phyloP scores from a whole-genome alignment of 192 early-diverging fungal genomes.

The Entomortierella lignicola region DNA sequence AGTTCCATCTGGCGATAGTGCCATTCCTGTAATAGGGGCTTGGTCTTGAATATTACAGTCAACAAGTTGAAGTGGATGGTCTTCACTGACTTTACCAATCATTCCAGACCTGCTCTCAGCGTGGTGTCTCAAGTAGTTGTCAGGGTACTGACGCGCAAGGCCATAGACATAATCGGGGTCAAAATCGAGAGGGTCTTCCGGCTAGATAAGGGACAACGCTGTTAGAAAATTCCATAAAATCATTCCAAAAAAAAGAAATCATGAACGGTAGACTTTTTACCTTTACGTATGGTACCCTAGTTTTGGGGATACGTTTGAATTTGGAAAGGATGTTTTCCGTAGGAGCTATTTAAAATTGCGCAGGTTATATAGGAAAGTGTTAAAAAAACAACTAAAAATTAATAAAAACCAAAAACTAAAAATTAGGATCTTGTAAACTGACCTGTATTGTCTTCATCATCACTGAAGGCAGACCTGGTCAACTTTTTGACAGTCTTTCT shows the following conservation, averaged over 20 bases:
- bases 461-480: slow-evolving; percentile 31
- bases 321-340: slow-evolving; percentile 19
- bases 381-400: too few relatives aligned
- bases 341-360: background rate
- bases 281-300: slow-evolving; percentile 37
- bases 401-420: too few relatives aligned
- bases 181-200: slow-evolving; percentile 54
- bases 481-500: slow-evolving; percentile 30
- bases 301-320: slow-evolving; percentile 37
- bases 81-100: slow-evolving; percentile 75
- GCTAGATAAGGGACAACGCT: slow-evolving; percentile 14
- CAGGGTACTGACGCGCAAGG: slow-evolving; percentile 68
- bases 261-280: background rate
- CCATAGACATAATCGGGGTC: slow-evolving; percentile 65
- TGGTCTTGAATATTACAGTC: slow-evolving; percentile 78
- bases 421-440: too few relatives aligned
- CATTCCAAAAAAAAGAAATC: too few relatives aligned
- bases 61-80: slow-evolving; percentile 75
- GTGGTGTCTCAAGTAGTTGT: slow-evolving; percentile 69
- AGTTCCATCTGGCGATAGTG: slow-evolving; percentile 83
- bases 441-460: too few relatives aligned
- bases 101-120: slow-evolving; percentile 63
- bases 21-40: slow-evolving; percentile 85
- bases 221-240: background rate
- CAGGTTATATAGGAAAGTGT: too few relatives aligned